A percentile compares a stretch with the other conserved stretches of the same genome.
phyloP scores from a whole-genome alignment of 495 filamentous ascomycete genomes.

The Aspergillus saccharolyticus region DNA sequence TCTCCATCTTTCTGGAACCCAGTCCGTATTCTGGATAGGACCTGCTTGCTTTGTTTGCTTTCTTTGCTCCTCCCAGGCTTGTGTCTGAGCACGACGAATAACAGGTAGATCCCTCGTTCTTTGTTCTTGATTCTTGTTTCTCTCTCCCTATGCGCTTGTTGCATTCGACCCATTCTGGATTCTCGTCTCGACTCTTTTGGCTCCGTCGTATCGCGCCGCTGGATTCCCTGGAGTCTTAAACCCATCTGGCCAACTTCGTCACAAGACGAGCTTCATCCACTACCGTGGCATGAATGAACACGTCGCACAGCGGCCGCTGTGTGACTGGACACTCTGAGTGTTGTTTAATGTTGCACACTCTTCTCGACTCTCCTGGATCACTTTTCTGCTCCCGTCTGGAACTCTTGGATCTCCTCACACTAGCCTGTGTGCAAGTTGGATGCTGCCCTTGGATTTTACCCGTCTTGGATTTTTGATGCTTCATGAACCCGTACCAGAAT shows the following conservation, averaged over 20 bases:
- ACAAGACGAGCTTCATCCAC: slow-evolving; percentile 19
- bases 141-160: slow-evolving; percentile 15
- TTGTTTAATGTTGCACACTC: slow-evolving; percentile 46
- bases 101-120: slow-evolving; percentile 46
- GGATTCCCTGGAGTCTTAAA: slow-evolving; percentile 13
- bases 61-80: slow-evolving; percentile 29
- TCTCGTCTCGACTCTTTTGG: slow-evolving; percentile 17
- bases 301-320: slow-evolving; percentile 32
- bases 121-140: slow-evolving; percentile 16
- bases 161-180: slow-evolving; percentile 11
- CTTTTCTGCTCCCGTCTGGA: slow-evolving; percentile 17
- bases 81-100: slow-evolving; percentile 35
- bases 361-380: slow-evolving; percentile 22
- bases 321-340: slow-evolving; percentile 39
- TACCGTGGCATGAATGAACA: slow-evolving; percentile 17
- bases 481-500: slow-evolving; percentile 6
- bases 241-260: slow-evolving; percentile 17
- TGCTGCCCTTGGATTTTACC: slow-evolving; percentile 19
- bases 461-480: slow-evolving; percentile 5
- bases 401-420: slow-evolving; percentile 11
- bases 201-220: neutral
- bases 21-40: slow-evolving; percentile 39
- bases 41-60: slow-evolving; percentile 29
- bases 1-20: slow-evolving; percentile 29
- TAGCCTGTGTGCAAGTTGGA: slow-evolving; percentile 29